Conservation (phyloP, 139 green algal genomes). For the Pseudopediastrum boryanum region DNA sequence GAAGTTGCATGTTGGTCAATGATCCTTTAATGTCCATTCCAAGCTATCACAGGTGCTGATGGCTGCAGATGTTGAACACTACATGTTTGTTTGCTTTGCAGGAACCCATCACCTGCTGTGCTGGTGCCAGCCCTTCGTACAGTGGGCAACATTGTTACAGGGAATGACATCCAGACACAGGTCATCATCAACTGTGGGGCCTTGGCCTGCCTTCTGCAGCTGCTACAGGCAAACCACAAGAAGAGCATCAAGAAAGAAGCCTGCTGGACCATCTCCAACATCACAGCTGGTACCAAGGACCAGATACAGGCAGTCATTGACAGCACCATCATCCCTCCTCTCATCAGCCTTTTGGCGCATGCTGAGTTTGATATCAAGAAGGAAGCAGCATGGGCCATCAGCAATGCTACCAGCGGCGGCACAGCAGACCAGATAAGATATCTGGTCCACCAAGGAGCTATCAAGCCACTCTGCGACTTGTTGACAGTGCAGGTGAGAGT, state of each 20-base stretch:
- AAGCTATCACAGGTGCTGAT: no score
- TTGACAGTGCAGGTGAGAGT: no score
- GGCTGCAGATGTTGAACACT: no score
- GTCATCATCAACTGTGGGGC: conserved; percentile 98
- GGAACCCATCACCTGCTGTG: conserved; percentile 72
- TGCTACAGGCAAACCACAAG: conserved; percentile 94
- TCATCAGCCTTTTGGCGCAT: conserved; percentile 78
- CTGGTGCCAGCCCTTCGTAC: conserved; percentile 97
- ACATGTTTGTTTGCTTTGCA: conserved; percentile 42
- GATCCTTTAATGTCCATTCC: no score
- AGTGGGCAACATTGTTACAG: conserved; percentile 99
- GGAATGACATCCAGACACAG: conserved; percentile 97
- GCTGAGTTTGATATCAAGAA: conserved; percentile 99
- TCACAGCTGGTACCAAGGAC: conserved; percentile 93
- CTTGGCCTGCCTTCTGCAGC: conserved; percentile 89
- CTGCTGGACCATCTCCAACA: conserved; percentile 99
- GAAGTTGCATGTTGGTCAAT: no score
- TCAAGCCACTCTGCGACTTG: conserved; percentile 97
- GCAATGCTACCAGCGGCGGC: conserved; percentile 96
- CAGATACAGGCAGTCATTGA: conserved; percentile 98
- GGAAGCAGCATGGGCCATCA: conserved; percentile 98
- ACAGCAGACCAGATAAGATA: conserved; percentile 75
- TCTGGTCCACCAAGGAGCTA: conserved; percentile 88
- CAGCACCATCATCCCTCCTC: conserved; percentile 85
- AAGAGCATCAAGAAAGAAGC: conserved; percentile 99